phyloP scores from a whole-genome alignment of 139 green algal species.

The Chlamydomonas sp. region DNA sequence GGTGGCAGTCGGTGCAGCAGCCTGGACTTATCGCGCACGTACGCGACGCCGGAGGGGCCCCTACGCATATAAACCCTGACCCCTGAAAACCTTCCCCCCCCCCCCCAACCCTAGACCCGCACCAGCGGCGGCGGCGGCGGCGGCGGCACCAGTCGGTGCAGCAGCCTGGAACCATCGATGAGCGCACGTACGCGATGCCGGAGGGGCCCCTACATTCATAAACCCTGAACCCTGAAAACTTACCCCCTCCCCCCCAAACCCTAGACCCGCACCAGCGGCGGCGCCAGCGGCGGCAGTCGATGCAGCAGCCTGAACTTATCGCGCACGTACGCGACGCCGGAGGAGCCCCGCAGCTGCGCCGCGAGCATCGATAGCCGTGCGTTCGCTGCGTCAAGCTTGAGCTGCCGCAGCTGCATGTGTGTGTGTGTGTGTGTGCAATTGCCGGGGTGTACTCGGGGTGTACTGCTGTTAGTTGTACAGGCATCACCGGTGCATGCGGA shows the following conservation, averaged over 20 bases:
- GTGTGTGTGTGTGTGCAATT: no score
- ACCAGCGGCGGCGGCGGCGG: no score
- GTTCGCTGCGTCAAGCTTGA: slow-evolving; percentile 76
- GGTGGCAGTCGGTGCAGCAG: slow-evolving; percentile 22
- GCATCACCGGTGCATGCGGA: no score
- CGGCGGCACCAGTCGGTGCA: slow-evolving; percentile 20
- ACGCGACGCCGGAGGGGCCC: slow-evolving; percentile 28
- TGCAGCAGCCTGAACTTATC: slow-evolving; percentile 43
- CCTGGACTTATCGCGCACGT: slow-evolving; percentile 47
- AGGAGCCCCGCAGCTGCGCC: slow-evolving; percentile 18
- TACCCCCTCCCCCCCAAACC: no score
- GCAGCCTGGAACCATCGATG: slow-evolving; percentile 39
- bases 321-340: slow-evolving; percentile 38
- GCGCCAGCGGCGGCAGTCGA: slow-evolving; percentile 6
- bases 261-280: no score
- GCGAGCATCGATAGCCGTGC: slow-evolving; percentile 43
- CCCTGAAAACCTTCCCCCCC: no score
- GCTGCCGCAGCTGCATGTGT: slow-evolving; percentile 66
- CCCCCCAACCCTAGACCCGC: no score
- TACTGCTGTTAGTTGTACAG: no score
- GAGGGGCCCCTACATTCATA: slow-evolving; percentile 12
- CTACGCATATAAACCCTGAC: no score
- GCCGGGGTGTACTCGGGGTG: no score
- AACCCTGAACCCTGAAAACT: no score
- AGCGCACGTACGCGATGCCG: slow-evolving; percentile 39